Evolutionary conservation across 192 early-diverging fungal species (phyloP), one percentile per base, ranked within the genome.

Genomic region (Entomortierella beljakovae): DNA sequence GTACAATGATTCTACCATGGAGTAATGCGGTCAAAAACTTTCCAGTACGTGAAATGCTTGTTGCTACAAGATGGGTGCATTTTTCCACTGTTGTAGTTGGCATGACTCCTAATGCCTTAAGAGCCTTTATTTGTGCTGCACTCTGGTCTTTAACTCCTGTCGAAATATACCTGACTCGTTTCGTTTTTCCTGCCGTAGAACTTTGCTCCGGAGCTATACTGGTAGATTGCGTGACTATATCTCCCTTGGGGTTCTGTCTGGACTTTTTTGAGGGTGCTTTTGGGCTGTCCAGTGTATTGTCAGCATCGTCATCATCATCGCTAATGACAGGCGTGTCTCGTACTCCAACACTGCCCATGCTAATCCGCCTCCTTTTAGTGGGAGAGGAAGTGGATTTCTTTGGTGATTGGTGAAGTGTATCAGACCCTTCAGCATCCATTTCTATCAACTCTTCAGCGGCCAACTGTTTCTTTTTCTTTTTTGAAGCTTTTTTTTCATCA

Each of bases 11-110:
- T 48, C 70, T 79, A 32, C 66, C 75, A 6, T 60, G 62, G 10
- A 68, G 67, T 7, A 79, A 10, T 5, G 67, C 75, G 7, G n/a
- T 40, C 68, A 79, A 61, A 37, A 79, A 79, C 83, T 93, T 93
- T 40, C 82, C 82, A 18, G 91, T 93, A 33, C 89, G 80, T 43
- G 77, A 75, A 57, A 90, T 73, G 43, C 81, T 73, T 22, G 61
- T 82, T 7, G 85, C 80, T 8, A 92, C 77, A 22, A 93, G 57
- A 60, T 92, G 90, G 1, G 90, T 91, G 37, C 85, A 88, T 11
- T 68, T 56, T 29, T 81, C 81, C 22, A 86, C 77, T 6, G 71
- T 52, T 1, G 80, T 81, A 1, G 85, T 86, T 8, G 89, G 61
- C n/a, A 80, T 64, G 49, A 86, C 89, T 34, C 88, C 88, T 71